Conservation (phyloP, 805 yeast species). For the Citeromyces matritensis region DNA sequence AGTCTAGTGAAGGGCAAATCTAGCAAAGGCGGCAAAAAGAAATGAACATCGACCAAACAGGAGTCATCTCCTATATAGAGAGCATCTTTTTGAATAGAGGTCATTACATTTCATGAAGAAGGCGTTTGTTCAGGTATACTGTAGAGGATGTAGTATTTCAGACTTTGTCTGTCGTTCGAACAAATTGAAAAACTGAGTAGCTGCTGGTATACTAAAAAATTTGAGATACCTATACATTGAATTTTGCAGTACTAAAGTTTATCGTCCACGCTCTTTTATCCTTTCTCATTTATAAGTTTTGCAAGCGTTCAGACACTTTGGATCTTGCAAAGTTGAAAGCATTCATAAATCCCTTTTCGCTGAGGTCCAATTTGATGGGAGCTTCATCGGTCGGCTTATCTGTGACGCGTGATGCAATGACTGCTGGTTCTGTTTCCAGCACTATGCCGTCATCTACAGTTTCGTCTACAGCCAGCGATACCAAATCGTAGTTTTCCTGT, state of each 20-base stretch:
- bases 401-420: conserved; percentile 86
- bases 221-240: no score
- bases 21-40: conserved; percentile 11
- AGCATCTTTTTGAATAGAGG: neutral
- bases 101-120: neutral
- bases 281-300: conserved; percentile 13
- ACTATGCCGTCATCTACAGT: conserved; percentile 88
- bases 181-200: no score
- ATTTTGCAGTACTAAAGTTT: no score
- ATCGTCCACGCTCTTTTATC: no score
- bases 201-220: no score
- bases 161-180: no score
- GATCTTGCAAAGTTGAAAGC: conserved; percentile 84
- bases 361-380: conserved; percentile 43
- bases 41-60: conserved; percentile 2
- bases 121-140: no score
- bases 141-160: no score
- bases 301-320: conserved; percentile 28
- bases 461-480: conserved; percentile 80
- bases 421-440: conserved; percentile 76
- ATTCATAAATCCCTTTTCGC: conserved; percentile 65
- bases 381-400: conserved; percentile 63
- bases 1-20: conserved; percentile 7
- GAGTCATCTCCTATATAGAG: neutral
- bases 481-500: conserved; percentile 74